Evolutionary conservation across 164 flowering plant genomes (phyloP), one percentile per base, ranked within the genome.

Genomic region (Litsea cubeba): DNA sequence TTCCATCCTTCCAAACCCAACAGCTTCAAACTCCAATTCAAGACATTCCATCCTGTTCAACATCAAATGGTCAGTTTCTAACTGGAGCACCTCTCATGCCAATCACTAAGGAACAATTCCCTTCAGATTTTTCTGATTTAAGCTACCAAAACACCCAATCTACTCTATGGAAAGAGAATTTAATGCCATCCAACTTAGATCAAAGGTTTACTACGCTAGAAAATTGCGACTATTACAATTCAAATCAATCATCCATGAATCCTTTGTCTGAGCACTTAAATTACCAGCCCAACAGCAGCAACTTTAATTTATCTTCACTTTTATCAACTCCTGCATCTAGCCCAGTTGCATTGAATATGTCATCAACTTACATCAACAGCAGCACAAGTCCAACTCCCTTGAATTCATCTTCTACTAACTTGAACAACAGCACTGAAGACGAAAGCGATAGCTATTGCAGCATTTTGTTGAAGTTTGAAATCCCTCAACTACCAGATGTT

Each of bases 361-460:
- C 84, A 24, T 84, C 91, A 24, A 81, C 83, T 2, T 46, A 81
- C 25, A 64, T 79, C 67, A 79, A 74, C 72, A 64, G 75, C 62
- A 73, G 75, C 23, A 46, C 93, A 6, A 84, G 90, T 77, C 81
- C 89, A 3, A 79, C 90, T 3, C 90, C 87, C 0, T 75, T 88
- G 84, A 81, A 86, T 76, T 90, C 91, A 14, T 83, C 85, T 26
- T 84, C 91, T 17, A 83, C 84, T 2, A 25, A 65, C 49, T 7
- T 71, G 50, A 70, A 62, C 68, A 76, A 80, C 77, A 77, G 81
- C 77, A 84, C 85, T 0, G 91, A 88, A 69, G 91, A 88, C 70
- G 90, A 86, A 35, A 80, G 80, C 30, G 91, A 85, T 58, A 89
- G 88, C 83, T 83, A 85, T 50, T 79, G 92, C 79, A 88, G 92